Conservation (phyloP, 345 rosid genomes). For the Clarkia xantiana region DNA sequence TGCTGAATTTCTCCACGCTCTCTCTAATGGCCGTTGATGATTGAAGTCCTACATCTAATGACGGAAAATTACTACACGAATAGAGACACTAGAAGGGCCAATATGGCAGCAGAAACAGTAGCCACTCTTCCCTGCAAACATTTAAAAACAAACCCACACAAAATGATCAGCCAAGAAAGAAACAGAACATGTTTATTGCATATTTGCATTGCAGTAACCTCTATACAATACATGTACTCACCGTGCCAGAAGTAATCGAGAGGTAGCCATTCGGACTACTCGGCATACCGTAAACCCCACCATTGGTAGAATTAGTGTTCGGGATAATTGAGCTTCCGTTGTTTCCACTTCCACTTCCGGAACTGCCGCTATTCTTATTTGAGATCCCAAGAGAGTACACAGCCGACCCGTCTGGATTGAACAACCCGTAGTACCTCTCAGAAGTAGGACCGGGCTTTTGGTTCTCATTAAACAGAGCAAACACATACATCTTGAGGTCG, state of each 20-base stretch:
- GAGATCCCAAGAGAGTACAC: constrained; percentile 13
- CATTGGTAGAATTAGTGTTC: not conserved
- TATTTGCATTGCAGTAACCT: no score
- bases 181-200: no score
- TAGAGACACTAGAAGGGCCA: no score
- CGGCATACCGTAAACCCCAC: constrained; percentile 2
- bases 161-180: no score
- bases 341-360: not conserved
- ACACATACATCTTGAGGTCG: constrained; percentile 22
- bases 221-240: constrained; percentile 6
- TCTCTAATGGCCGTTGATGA: no score
- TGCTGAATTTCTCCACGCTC: no score
- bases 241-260: constrained; percentile 13
- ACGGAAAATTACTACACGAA: no score
- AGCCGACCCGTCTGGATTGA: constrained; percentile 33
- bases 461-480: constrained; percentile 36
- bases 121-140: no score
- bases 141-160: no score
- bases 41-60: no score
- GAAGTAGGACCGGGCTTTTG: constrained; percentile 34
- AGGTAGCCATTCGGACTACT: constrained; percentile 7
- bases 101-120: no score
- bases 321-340: not conserved
- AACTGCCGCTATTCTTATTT: constrained; percentile 1
- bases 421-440: constrained; percentile 33